phyloP scores from a whole-genome alignment of 805 yeast species.

The Ascoidea rubescens region DNA sequence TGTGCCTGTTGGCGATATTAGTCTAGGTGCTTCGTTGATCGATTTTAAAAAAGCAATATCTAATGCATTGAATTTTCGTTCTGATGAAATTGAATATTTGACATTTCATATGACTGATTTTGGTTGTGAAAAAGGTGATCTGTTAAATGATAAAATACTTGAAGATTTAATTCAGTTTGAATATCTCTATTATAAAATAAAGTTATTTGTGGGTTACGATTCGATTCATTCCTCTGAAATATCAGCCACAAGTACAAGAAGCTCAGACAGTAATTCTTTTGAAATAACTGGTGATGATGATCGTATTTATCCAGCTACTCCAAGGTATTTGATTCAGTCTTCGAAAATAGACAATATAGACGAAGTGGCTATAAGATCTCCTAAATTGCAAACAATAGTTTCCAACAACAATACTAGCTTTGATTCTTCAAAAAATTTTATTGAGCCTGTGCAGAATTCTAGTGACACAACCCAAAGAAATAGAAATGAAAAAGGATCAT shows the following conservation, averaged over 20 bases:
- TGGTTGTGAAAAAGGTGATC: slow-evolving; percentile 41
- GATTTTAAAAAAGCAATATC: slow-evolving; percentile 28
- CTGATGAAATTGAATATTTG: slow-evolving; percentile 14
- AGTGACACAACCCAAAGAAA: not conserved
- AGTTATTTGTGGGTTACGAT: slow-evolving; percentile 22
- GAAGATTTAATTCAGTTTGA: slow-evolving; percentile 20
- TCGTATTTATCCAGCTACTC: slow-evolving; percentile 46
- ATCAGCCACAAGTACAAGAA: slow-evolving; percentile 28
- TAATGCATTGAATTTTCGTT: slow-evolving; percentile 20
- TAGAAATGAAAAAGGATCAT: not conserved
- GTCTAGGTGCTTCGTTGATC: slow-evolving; percentile 16
- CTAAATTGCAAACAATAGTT: too few species aligned
- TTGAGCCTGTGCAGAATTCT: not conserved
- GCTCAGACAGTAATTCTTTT: slow-evolving; percentile 41
- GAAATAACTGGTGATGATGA: slow-evolving; percentile 29
- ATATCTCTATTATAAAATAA: slow-evolving; percentile 21
- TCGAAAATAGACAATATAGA: slow-evolving; percentile 21
- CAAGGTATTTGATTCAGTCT: slow-evolving; percentile 44
- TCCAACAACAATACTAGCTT: slow-evolving; percentile 17
- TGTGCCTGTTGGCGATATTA: slow-evolving; percentile 30
- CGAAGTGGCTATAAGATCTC: slow-evolving; percentile 27
- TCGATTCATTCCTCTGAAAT: slow-evolving; percentile 14
- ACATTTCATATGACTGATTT: slow-evolving; percentile 56
- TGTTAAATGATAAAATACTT: slow-evolving; percentile 36
- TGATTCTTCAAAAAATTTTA: not conserved